phyloP scores from a whole-genome alignment of 768 basidiomycete genomes.

The Coprinopsis cinerea region DNA sequence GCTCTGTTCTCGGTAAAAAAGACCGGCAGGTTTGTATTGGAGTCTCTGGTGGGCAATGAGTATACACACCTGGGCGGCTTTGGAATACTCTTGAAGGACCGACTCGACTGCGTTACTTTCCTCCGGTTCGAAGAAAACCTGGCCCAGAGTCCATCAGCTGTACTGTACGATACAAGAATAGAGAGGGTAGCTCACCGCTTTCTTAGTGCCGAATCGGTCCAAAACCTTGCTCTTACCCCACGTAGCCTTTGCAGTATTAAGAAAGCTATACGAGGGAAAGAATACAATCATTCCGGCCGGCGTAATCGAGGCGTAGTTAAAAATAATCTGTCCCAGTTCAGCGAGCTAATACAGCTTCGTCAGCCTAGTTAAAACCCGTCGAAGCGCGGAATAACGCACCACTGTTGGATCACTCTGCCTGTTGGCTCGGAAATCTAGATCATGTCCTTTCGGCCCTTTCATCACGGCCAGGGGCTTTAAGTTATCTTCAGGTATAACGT shows the following conservation, averaged over 20 bases:
- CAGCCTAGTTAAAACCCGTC: conserved; percentile 3
- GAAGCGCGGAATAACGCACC: conserved; percentile 35
- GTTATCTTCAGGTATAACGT: conserved; percentile 81
- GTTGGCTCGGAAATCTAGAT: conserved; percentile 77
- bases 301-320: conserved; percentile 74
- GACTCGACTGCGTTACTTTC: conserved; percentile 65
- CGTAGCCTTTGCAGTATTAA: conserved; percentile 55
- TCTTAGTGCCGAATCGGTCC: conserved; percentile 59
- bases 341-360: conserved; percentile 43
- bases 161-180: background rate
- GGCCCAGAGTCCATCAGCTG: conserved; percentile 3
- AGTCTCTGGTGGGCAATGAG: background rate
- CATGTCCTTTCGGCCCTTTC: conserved; percentile 68
- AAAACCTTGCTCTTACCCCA: conserved; percentile 66
- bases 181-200: conserved; percentile 46
- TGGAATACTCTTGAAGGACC: conserved; percentile 67
- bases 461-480: conserved; percentile 69
- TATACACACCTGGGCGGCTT: conserved; percentile 31
- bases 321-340: conserved; percentile 78
- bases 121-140: conserved; percentile 91
- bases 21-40: background rate
- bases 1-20: background rate
- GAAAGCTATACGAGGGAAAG: conserved; percentile 85
- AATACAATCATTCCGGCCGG: conserved; percentile 92
- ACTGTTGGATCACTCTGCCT: conserved; percentile 60